phyloP scores from a whole-genome alignment of 306 rosid genomes.

The Alnus rubra region DNA sequence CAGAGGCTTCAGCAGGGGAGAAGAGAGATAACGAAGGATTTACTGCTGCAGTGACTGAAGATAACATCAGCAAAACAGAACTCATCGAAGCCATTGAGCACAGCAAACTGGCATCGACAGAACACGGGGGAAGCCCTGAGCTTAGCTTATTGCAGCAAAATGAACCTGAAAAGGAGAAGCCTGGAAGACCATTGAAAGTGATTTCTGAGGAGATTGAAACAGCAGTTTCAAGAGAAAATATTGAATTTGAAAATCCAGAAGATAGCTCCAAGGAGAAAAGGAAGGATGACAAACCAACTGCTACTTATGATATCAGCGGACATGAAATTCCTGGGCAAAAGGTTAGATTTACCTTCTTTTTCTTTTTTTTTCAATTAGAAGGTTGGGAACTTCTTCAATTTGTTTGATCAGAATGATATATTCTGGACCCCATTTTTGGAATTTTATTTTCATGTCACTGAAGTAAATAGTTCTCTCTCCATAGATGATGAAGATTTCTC shows the following conservation, averaged over 20 bases:
- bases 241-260: not conserved
- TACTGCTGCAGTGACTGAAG: not conserved
- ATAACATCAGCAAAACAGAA: constrained; percentile 7
- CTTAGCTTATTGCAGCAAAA: constrained; percentile 22
- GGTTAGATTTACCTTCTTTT: constrained; percentile 11
- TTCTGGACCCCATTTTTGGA: not conserved
- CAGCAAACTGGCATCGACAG: constrained; percentile 5
- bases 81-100: constrained; percentile 17
- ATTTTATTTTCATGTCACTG: constrained; percentile 9
- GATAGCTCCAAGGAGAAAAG: constrained; percentile 10
- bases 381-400: not conserved
- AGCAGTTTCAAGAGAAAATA: constrained; percentile 14
- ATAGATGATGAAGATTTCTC: constrained; percentile 12
- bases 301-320: constrained; percentile 1
- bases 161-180: constrained; percentile 28
- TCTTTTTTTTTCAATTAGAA: not conserved
- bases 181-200: constrained; percentile 4
- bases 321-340: constrained; percentile 21
- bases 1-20: constrained; percentile 16
- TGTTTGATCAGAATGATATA: not conserved
- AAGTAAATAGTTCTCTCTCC: constrained; percentile 6
- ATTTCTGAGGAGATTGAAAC: constrained; percentile 18
- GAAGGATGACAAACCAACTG: constrained; percentile 24
- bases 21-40: constrained; percentile 11
- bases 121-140: constrained; percentile 2